Evolutionary conservation across 495 filamentous ascomycete genomes (phyloP), one percentile per base, ranked within the genome.

Genomic region (Pyronema domesticum): DNA sequence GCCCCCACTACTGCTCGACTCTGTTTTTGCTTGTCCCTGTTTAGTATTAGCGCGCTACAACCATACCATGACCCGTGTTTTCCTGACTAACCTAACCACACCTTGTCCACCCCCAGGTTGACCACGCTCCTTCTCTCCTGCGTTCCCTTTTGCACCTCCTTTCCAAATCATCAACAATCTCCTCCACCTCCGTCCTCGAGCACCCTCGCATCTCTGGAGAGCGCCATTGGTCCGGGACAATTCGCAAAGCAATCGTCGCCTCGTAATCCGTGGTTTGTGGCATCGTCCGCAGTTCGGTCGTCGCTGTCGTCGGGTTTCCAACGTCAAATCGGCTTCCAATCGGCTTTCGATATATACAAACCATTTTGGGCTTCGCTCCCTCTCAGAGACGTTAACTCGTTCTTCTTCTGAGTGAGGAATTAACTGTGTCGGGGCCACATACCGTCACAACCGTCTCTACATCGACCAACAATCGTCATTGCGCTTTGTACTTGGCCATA

Each of bases 341-440:
- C 23, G 23, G 23, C 39, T 17, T 17, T 43, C 39, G 15, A 43
- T 13, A 39, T 40, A 43, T 19, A 39, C 19, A 15, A 47, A 47
- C 13, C 50, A 10, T 13, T 42, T 30, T 23, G 14, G 35, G 15
- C 23, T 30, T 53, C 50, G 45, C 19, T 17, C 33, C 18, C 30
- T 54, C 60, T 64, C 62, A 64, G 62, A 64, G 62, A 64, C 62
- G 62, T 64, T 64, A 64, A 55, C 57, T 64, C 62, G 62, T 64
- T 64, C 60, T 63, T 64, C 59, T 64, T 64, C 62, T 64, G 62
- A 64, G 62, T 55, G 46, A 64, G 48, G 48, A 51, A 7, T 11
- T 33, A 11, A 34, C 19, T 37, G 10, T 51, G 13, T 40, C 35
- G 34, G 36, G 7, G 9, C 11, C 30, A 40, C 30, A 39, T 14